These are phyloP conservation scores for Yamadazyma mexicana DNA, from an alignment of 1,139 yeast species.

Conservation along the genomic window DNA sequence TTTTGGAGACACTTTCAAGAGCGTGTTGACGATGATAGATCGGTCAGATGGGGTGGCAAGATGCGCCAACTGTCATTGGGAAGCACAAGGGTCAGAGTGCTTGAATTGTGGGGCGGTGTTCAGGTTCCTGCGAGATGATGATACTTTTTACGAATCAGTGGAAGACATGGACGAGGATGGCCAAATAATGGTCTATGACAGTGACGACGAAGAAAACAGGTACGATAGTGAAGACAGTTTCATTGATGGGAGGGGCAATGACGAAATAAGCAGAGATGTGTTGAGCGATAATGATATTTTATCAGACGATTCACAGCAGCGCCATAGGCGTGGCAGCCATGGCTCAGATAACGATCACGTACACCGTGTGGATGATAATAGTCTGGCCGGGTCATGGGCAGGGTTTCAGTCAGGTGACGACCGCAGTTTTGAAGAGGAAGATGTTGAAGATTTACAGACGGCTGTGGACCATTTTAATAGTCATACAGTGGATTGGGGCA, in stretches of 20 bases:
- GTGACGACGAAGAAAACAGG: conserved; percentile 18
- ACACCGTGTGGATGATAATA: too few relatives aligned
- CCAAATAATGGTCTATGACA: conserved; percentile 18
- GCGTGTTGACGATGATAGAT: conserved; percentile 54
- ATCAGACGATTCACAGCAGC: not conserved
- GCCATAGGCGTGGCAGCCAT: not conserved
- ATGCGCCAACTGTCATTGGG: conserved; percentile 85
- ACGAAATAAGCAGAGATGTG: conserved; percentile 14
- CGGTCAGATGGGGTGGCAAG: conserved; percentile 77
- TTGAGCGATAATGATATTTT: conserved; percentile 4
- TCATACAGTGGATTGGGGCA: conserved; percentile 1
- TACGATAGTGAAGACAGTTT: conserved; percentile 33
- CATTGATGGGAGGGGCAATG: conserved; percentile 22
- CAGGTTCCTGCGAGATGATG: conserved; percentile 19
- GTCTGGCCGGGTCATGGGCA: conserved; percentile 1
- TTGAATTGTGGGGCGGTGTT: conserved; percentile 53
- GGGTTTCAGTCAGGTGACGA: conserved; percentile 2
- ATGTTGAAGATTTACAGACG: conserved; percentile 18
- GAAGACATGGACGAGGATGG: conserved; percentile 26
- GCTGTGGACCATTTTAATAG: conserved; percentile 17
- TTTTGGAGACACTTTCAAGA: conserved; percentile 51
- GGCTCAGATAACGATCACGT: not conserved
- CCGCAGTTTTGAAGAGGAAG: not conserved
- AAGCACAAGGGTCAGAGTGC: conserved; percentile 58
- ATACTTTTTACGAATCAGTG: conserved; percentile 24